These are phyloP conservation scores for Boletus putidus DNA, from an alignment of 1,284 basidiomycete species.

Conservation along the genomic window DNA sequence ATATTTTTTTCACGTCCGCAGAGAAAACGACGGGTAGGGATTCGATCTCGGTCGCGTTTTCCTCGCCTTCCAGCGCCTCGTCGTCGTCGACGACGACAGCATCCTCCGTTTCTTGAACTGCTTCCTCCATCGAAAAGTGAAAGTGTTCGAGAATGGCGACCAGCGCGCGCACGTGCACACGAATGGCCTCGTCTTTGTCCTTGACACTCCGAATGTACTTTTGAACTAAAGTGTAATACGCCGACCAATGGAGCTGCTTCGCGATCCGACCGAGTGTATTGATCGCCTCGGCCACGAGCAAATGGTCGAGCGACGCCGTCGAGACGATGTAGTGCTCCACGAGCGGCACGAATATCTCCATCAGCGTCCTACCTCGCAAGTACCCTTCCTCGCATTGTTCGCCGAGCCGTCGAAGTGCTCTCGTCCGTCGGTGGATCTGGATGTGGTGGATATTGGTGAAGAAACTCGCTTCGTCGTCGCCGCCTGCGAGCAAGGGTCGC, in stretches of 20 bases:
- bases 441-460: constrained; percentile 97
- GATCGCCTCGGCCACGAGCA: constrained; percentile 91
- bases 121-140: constrained; percentile 80
- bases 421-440: constrained; percentile 86
- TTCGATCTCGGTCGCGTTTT: constrained; percentile 22
- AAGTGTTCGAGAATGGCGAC: constrained; percentile 90
- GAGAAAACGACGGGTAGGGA: constrained; percentile 20
- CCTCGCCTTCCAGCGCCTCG: constrained; percentile 36
- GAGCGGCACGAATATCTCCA: constrained; percentile 87
- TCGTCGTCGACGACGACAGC: constrained; percentile 34
- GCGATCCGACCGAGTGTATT: constrained; percentile 74
- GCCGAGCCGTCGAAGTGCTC: constrained; percentile 84
- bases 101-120: constrained; percentile 38
- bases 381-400: constrained; percentile 75
- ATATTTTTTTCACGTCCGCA: constrained; percentile 51
- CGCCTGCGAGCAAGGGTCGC: constrained; percentile 78
- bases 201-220: constrained; percentile 79
- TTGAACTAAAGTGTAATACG: constrained; percentile 81
- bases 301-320: constrained; percentile 78
- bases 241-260: constrained; percentile 76
- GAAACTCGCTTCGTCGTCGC: constrained; percentile 95
- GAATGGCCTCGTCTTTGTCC: constrained; percentile 73
- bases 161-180: constrained; percentile 83
- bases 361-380: constrained; percentile 72
- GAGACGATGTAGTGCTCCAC: constrained; percentile 80